Evolutionary conservation across 306 rosid genomes (phyloP).

Genomic region (Begonia fuchsioides): DNA sequence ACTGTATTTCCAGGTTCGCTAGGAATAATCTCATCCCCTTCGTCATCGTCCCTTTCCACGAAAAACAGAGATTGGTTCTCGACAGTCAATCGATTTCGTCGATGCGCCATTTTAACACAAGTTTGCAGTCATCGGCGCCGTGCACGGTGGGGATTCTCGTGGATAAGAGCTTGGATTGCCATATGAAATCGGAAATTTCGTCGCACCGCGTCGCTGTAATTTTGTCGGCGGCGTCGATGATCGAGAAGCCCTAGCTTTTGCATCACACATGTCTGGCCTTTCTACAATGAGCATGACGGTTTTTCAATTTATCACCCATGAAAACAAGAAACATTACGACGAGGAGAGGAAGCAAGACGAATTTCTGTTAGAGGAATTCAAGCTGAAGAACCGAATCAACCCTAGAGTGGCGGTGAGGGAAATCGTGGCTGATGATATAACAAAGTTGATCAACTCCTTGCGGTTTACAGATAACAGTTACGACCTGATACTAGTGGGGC

Average conservation of each 20-base stretch:
- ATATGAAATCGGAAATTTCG: too few relatives aligned
- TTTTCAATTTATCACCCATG: too few relatives aligned
- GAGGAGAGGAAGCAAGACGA: slow-evolving; percentile 19
- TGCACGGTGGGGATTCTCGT: slow-evolving; percentile 57
- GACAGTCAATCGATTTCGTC: neutral
- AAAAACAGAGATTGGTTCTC: neutral
- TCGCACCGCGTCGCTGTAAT: too few relatives aligned
- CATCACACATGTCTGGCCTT: too few relatives aligned
- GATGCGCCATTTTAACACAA: slow-evolving; percentile 24
- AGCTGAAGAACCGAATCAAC: slow-evolving; percentile 10
- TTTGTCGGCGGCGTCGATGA: too few relatives aligned
- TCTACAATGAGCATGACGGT: too few relatives aligned
- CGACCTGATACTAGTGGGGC: slow-evolving; percentile 36
- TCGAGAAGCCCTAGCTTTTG: too few relatives aligned
- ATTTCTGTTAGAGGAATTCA: slow-evolving; percentile 28
- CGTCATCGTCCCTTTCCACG: slow-evolving; percentile 36
- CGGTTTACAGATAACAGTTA: slow-evolving; percentile 1
- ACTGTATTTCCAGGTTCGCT: slow-evolving; percentile 17
- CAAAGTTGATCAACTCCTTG: slow-evolving; percentile 10
- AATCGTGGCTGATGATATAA: slow-evolving; percentile 20
- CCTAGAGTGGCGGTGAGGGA: slow-evolving; percentile 10
- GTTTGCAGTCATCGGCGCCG: slow-evolving; percentile 13
- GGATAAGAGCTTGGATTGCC: slow-evolving; percentile 12
- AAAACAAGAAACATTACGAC: neutral
- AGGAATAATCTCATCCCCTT: slow-evolving; percentile 25